phyloP scores from a whole-genome alignment of 805 yeast genomes.

The Teunomyces barrocoloradensis region DNA sequence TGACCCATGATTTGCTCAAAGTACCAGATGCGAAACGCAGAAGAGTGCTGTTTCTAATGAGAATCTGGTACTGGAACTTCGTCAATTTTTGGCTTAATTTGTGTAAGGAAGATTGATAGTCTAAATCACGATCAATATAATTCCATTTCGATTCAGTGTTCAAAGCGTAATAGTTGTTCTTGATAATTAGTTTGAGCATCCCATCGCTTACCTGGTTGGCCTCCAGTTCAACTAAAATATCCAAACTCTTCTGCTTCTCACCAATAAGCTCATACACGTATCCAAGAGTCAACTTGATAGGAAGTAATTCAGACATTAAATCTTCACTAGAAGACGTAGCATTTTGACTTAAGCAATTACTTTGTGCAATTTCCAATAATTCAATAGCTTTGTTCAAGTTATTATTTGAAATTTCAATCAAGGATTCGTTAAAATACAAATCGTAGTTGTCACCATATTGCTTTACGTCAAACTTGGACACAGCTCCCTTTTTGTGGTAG shows the following conservation, averaged over 20 bases:
- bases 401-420: conserved; percentile 44
- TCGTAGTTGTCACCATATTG: conserved; percentile 41
- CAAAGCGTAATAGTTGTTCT: conserved; percentile 43
- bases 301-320: conserved; percentile 49
- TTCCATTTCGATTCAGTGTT: conserved; percentile 9
- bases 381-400: conserved; percentile 40
- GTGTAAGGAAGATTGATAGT: conserved; percentile 23
- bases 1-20: conserved; percentile 23
- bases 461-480: conserved; percentile 1
- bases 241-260: conserved; percentile 28
- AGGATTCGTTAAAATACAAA: conserved; percentile 56
- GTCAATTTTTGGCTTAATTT: conserved; percentile 23
- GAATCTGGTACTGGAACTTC: conserved; percentile 35
- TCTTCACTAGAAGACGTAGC: conserved; percentile 47
- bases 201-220: conserved; percentile 32
- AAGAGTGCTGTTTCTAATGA: conserved; percentile 45
- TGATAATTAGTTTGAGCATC: conserved; percentile 39
- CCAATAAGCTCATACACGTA: conserved; percentile 45
- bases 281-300: conserved; percentile 61
- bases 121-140: conserved; percentile 32
- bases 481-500: conserved; percentile 2
- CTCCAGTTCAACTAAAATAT: conserved; percentile 32
- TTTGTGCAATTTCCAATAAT: conserved; percentile 45
- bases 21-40: conserved; percentile 42
- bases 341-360: conserved; percentile 36